Base-by-base conservation (phyloP, 2,329 filamentous ascomycete species). In the Stylonectria norvegica region DNA sequence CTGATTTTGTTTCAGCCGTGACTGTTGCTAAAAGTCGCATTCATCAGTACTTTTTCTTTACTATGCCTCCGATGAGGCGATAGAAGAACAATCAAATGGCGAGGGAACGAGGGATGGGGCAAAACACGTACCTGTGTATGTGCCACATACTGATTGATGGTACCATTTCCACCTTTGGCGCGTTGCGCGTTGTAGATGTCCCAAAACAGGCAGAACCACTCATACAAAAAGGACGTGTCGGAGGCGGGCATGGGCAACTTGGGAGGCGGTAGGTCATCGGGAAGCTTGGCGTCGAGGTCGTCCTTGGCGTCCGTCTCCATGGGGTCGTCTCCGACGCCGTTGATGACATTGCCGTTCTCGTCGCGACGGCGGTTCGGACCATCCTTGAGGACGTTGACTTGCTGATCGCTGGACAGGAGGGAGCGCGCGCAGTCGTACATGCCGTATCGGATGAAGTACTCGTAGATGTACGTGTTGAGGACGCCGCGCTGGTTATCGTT, bases 161-260 rank as follows among this genome's bases (percentile, higher is more conserved):
- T 76, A 18, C 70, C 66, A 59, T 74, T 82, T 40, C 76, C 76
- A 39, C 78, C 79, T 63, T 81, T 83, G 57, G 76, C 79, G 58
- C 88, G 85, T 61, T 91, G 86, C 40, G 89, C 88, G 59, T 82
- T 82, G 66, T 86, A 94, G 55, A 97, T 89, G 58, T 98, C 93
- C 89, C 89, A 97, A 65, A 98, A 98, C 37, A 96, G 78, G 59
- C 84, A 88, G 72, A 94, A 98, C 93, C 93, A 98, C 59, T 97
- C 93, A 54, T 89, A 85, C n/a, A 98, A 73, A 59, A 98, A 97
- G 18, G 87, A 88, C 47, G 79, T 86, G 56, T 85, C 85, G 39
- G 76, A 76, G 45, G 73, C 73, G 34, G 78, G 76, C 60, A 73
- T 76, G 10, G 83, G 81, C 5, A 89, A 71, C 48, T 81, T 81